phyloP scores from a whole-genome alignment of 805 yeast species.

The Starmerella scarabaei region DNA sequence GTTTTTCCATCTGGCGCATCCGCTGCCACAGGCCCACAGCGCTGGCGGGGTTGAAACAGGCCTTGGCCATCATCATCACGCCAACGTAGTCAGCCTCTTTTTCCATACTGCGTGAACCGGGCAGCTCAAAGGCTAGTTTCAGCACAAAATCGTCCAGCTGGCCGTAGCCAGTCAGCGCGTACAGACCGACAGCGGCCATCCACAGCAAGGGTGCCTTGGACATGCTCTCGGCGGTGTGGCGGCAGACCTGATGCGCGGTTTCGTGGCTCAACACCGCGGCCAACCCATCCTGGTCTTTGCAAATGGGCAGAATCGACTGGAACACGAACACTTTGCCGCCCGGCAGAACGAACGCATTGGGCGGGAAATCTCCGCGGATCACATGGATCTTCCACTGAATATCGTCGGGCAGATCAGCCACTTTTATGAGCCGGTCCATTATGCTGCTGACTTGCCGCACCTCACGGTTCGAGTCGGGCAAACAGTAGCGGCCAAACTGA shows the following conservation, averaged over 20 bases:
- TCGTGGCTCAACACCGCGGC: constrained; percentile 96
- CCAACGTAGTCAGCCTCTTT: constrained; percentile 95
- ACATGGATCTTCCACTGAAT: constrained; percentile 68
- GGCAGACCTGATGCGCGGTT: constrained; percentile 84
- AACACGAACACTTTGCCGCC: constrained; percentile 93
- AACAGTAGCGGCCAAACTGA: constrained; percentile 39
- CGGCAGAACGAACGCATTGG: constrained; percentile 93
- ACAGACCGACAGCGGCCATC: constrained; percentile 39
- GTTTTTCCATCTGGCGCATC: constrained; percentile 45
- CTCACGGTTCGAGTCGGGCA: constrained; percentile 53
- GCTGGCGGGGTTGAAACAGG: constrained; percentile 70
- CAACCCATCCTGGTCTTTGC: constrained; percentile 73
- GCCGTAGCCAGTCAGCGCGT: constrained; percentile 48
- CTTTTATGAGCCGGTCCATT: constrained; percentile 48
- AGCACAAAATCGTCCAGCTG: constrained; percentile 40
- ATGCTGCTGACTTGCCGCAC: constrained; percentile 44
- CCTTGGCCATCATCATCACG: constrained; percentile 75
- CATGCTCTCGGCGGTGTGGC: constrained; percentile 76
- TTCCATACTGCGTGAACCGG: constrained; percentile 88
- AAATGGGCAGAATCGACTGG: constrained; percentile 61
- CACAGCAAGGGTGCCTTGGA: constrained; percentile 64
- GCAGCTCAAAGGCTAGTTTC: constrained; percentile 51
- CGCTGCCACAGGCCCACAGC: constrained; percentile 72
- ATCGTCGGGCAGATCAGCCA: constrained; percentile 23
- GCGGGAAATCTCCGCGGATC: constrained; percentile 59